These are phyloP conservation scores for Talaromyces sp. DNA, from an alignment of 2,329 filamentous ascomycete genomes.

Conservation along the genomic window DNA sequence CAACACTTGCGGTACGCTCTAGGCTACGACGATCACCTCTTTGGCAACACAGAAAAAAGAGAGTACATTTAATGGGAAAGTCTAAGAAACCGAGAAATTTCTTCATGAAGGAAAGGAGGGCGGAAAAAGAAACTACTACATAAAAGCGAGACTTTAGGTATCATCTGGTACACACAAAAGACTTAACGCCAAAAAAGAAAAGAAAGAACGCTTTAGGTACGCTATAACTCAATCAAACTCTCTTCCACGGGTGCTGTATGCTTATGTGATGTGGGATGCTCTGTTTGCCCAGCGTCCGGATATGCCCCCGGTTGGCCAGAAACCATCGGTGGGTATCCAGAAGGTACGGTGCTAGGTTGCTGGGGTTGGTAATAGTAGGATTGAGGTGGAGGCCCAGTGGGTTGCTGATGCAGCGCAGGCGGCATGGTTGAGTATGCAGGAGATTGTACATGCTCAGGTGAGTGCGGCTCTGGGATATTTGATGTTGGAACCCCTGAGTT, in stretches of 20 bases:
- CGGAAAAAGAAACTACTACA: neutral
- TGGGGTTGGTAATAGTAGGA: constrained; percentile 26
- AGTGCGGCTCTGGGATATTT: constrained; percentile 16
- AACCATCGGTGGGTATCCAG: constrained; percentile 19
- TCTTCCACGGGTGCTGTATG: constrained; percentile 25
- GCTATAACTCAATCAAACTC: constrained; percentile 29
- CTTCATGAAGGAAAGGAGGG: neutral
- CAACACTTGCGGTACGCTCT: neutral
- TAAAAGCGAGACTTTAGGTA: constrained; percentile 21
- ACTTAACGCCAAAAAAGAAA: neutral
- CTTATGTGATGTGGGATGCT: constrained; percentile 19
- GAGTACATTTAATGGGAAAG: constrained; percentile 8
- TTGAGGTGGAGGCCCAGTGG: constrained; percentile 18
- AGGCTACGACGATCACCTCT: too few species aligned
- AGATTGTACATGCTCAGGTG: constrained; percentile 19
- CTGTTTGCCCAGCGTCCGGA: constrained; percentile 17
- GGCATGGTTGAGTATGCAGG: constrained; percentile 20
- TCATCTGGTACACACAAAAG: constrained; percentile 17
- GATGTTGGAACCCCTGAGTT: constrained; percentile 8
- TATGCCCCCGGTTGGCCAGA: constrained; percentile 24
- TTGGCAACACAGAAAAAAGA: too few species aligned
- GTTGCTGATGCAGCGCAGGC: constrained; percentile 15
- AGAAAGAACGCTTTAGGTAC: constrained; percentile 9
- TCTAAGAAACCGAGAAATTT: neutral
- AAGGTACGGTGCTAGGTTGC: constrained; percentile 14